Evolutionary conservation across 805 yeast species (phyloP).

Genomic region (Saccharomycopsis sp.): DNA sequence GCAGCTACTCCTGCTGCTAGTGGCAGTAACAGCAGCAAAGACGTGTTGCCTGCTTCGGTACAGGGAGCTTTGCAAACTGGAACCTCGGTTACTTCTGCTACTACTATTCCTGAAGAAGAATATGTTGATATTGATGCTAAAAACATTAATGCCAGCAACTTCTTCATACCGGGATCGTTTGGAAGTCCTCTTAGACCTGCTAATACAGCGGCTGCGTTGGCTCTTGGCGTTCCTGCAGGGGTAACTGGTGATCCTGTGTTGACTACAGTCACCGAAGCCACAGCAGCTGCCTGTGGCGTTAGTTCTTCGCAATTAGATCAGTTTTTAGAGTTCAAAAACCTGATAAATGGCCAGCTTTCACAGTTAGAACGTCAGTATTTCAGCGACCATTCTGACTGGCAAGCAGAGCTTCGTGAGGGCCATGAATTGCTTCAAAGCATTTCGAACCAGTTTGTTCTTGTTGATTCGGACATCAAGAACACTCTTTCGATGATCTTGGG

Average conservation of each 20-base stretch:
- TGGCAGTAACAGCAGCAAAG: neutral
- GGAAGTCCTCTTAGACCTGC: neutral
- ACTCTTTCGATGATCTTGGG: slow-evolving; percentile 23
- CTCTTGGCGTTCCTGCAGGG: neutral
- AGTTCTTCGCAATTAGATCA: neutral
- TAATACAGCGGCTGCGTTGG: neutral
- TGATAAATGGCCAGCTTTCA: neutral
- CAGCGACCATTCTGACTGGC: neutral
- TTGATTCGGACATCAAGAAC: slow-evolving; percentile 4
- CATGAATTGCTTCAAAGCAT: neutral
- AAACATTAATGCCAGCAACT: neutral
- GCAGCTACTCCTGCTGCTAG: neutral
- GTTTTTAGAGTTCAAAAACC: neutral
- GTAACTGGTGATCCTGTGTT: neutral
- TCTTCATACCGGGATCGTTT: neutral
- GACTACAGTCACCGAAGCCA: neutral
- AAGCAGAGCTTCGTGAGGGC: slow-evolving; percentile 1
- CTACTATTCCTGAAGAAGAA: neutral
- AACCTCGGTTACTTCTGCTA: neutral
- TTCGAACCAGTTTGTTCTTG: neutral
- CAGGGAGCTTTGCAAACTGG: neutral
- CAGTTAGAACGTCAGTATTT: neutral
- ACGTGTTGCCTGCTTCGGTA: neutral
- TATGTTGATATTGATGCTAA: neutral
- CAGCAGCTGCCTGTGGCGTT: neutral